These are phyloP conservation scores for Syzygium oleosum DNA, from an alignment of 345 rosid species.

Conservation along the genomic window DNA sequence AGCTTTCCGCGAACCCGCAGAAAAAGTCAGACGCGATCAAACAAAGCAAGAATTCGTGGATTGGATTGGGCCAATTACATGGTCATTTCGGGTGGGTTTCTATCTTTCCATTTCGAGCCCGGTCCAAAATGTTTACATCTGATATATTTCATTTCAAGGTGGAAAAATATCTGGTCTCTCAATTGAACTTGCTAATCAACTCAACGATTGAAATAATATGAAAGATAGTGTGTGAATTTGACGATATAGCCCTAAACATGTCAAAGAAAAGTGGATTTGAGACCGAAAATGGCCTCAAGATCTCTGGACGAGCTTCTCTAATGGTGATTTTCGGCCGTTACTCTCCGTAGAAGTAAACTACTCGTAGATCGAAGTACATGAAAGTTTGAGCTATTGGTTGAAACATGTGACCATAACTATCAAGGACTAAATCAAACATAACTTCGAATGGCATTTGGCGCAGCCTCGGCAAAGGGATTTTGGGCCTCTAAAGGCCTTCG, in stretches of 20 bases:
- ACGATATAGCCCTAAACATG: background rate
- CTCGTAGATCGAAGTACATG: too few species aligned
- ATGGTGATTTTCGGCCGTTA: background rate
- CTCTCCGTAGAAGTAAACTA: background rate
- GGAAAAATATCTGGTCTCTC: background rate
- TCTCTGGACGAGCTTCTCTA: background rate
- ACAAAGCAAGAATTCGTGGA: background rate
- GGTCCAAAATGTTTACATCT: background rate
- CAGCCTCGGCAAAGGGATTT: background rate
- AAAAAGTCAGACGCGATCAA: background rate
- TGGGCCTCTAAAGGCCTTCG: background rate
- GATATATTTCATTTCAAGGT: background rate
- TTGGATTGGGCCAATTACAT: background rate
- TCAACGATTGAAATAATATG: background rate
- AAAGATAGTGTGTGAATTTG: background rate
- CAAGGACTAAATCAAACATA: background rate
- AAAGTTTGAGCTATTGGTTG: too few species aligned
- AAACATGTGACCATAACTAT: background rate
- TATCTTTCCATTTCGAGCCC: background rate
- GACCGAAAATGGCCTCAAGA: background rate
- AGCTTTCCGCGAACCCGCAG: background rate
- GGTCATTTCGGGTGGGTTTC: background rate
- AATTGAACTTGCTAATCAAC: background rate
- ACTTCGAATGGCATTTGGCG: background rate
- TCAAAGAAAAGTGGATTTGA: background rate